Percentiles rank a stretch among this genome's conserved stretches.
phyloP scores from a whole-genome alignment of 352 stramenopile species.

The Peronospora destructor region DNA sequence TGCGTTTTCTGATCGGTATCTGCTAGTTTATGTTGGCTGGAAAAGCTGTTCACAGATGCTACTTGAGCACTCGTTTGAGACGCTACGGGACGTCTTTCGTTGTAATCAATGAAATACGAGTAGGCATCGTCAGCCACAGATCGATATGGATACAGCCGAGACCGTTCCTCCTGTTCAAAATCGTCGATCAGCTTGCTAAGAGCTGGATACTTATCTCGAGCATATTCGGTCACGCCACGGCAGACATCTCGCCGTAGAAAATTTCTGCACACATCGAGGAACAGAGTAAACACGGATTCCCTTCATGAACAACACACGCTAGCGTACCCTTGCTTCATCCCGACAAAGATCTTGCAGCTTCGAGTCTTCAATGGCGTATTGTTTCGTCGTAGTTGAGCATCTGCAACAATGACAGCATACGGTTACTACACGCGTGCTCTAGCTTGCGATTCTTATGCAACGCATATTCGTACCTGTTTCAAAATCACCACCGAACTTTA shows the following conservation, averaged over 20 bases:
- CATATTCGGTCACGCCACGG: conserved; percentile 78
- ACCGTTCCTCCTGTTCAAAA: conserved; percentile 47
- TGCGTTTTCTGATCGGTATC: conserved; percentile 24
- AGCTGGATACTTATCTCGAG: conserved; percentile 54
- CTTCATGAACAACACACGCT: conserved; percentile 1
- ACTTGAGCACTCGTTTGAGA: conserved; percentile 2
- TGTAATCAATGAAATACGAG: conserved; percentile 63
- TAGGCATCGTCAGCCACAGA: conserved; percentile 60
- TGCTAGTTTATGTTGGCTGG: conserved; percentile 5
- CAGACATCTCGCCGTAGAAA: conserved; percentile 67
- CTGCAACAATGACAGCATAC: conserved; percentile 20
- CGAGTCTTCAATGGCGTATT: conserved; percentile 55
- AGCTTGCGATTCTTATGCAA: neutral
- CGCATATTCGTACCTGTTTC: conserved; percentile 45
- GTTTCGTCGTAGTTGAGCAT: conserved; percentile 57
- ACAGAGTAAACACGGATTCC: neutral
- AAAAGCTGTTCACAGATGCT: neutral
- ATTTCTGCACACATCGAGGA: conserved; percentile 28
- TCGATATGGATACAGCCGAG: conserved; percentile 53
- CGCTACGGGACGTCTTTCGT: conserved; percentile 4
- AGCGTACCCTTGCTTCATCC: conserved; percentile 76
- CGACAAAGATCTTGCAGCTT: conserved; percentile 60
- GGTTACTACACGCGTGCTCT: conserved; percentile 1
- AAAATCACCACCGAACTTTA: conserved; percentile 77
- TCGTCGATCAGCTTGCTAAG: conserved; percentile 69